Conservation (phyloP, 179 eudicot species). For the Spergularia azorica region DNA sequence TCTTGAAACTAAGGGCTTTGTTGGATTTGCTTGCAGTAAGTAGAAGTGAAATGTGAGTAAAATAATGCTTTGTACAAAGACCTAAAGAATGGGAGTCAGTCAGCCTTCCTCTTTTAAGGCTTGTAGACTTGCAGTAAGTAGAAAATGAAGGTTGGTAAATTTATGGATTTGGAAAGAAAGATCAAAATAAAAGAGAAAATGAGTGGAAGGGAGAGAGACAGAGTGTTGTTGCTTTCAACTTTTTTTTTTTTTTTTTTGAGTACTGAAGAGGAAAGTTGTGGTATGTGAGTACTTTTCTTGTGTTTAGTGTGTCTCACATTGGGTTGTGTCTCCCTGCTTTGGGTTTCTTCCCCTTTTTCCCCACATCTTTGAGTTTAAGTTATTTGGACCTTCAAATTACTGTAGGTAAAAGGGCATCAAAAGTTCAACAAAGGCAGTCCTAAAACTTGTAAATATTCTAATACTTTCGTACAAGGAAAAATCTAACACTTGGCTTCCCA, state of each 20-base stretch:
- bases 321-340: constrained; percentile 28
- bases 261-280: constrained; percentile 34
- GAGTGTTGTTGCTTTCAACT: constrained; percentile 55
- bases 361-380: constrained; percentile 19
- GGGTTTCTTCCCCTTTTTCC: constrained; percentile 22
- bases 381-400: constrained; percentile 12
- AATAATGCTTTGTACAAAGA: constrained; percentile 19
- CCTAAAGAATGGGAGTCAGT: constrained; percentile 17
- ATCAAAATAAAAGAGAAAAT: constrained; percentile 7
- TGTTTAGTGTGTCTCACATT: constrained; percentile 43
- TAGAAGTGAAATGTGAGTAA: constrained; percentile 14
- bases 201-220: constrained; percentile 50
- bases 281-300: constrained; percentile 33
- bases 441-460: neutral
- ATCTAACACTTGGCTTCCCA: constrained; percentile 3
- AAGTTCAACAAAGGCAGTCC: neutral
- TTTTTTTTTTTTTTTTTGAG: constrained; percentile 19
- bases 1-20: constrained; percentile 2
- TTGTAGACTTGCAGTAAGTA: constrained; percentile 36
- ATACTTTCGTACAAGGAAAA: constrained; percentile 10
- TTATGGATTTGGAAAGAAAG: constrained; percentile 8
- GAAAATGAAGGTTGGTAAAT: constrained; percentile 28
- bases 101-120: constrained; percentile 10
- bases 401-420: neutral
- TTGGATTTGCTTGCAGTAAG: constrained; percentile 17